phyloP scores from a whole-genome alignment of 2,329 filamentous ascomycete species.

The Verticillium dahliae region DNA sequence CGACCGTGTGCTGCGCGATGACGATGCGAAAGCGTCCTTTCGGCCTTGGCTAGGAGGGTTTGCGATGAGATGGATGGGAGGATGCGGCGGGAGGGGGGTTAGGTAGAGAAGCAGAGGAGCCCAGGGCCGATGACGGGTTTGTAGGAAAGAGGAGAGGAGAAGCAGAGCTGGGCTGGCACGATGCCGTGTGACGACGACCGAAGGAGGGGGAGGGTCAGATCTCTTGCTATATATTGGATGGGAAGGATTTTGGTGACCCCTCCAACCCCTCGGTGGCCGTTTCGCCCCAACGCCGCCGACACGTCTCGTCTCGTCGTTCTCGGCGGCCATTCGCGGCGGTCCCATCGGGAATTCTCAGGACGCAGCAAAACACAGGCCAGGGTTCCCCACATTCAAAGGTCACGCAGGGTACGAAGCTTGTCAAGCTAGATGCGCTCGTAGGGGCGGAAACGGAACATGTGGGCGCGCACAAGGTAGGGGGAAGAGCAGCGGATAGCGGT shows the following conservation, averaged over 20 bases:
- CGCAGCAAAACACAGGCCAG: background rate
- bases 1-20: background rate
- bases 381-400: slow-evolving; percentile 12
- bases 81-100: background rate
- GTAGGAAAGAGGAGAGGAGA: background rate
- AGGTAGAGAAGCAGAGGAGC: background rate
- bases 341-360: background rate
- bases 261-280: background rate
- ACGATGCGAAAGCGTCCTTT: background rate
- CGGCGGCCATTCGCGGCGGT: background rate
- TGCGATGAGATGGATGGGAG: background rate
- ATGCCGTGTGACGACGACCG: background rate
- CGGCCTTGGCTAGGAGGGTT: background rate
- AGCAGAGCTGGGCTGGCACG: background rate
- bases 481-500: background rate
- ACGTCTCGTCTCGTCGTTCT: background rate
- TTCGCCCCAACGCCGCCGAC: background rate
- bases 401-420: slow-evolving; percentile 14
- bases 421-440: background rate
- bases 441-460: background rate
- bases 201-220: background rate
- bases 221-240: background rate
- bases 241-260: background rate
- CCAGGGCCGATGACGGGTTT: background rate
- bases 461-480: background rate